Evolutionary conservation across 1,284 basidiomycete genomes (phyloP).

Genomic region (Coniophora puteana): DNA sequence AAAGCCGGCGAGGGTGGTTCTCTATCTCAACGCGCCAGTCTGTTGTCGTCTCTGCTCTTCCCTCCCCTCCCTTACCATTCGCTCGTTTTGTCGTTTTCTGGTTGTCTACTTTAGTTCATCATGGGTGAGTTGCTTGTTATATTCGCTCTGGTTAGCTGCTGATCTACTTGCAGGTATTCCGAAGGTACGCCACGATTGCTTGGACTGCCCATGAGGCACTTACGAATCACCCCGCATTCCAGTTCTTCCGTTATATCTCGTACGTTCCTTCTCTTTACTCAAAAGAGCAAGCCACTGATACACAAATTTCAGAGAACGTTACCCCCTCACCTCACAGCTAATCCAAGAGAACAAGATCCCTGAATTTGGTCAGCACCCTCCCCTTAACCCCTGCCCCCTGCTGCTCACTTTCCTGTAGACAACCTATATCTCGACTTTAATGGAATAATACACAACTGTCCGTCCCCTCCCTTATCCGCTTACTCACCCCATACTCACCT

Average conservation of each 20-base stretch:
- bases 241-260: slow-evolving; percentile 88
- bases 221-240: slow-evolving; percentile 2
- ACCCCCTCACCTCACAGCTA: slow-evolving; percentile 96
- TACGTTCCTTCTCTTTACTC: slow-evolving; percentile 33
- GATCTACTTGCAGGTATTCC: slow-evolving; percentile 43
- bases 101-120: slow-evolving; percentile 7
- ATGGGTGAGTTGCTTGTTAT: slow-evolving; percentile 19
- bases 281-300: slow-evolving; percentile 5
- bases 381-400: slow-evolving; percentile 5
- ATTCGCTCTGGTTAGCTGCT: slow-evolving; percentile 1
- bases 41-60: background rate
- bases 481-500: background rate
- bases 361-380: slow-evolving; percentile 66
- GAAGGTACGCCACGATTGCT: slow-evolving; percentile 57
- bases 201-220: slow-evolving; percentile 16
- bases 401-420: slow-evolving; percentile 42
- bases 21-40: background rate
- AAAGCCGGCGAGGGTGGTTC: background rate
- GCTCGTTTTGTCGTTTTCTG: slow-evolving; percentile 1
- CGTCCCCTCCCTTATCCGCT: slow-evolving; percentile 18
- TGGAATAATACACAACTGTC: slow-evolving; percentile 97
- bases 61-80: background rate
- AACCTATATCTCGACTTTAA: slow-evolving; percentile 97
- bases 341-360: slow-evolving; percentile 98
- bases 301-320: slow-evolving; percentile 74